phyloP scores from a whole-genome alignment of 129 eudicot genomes.

The Pittosporum tobira region DNA sequence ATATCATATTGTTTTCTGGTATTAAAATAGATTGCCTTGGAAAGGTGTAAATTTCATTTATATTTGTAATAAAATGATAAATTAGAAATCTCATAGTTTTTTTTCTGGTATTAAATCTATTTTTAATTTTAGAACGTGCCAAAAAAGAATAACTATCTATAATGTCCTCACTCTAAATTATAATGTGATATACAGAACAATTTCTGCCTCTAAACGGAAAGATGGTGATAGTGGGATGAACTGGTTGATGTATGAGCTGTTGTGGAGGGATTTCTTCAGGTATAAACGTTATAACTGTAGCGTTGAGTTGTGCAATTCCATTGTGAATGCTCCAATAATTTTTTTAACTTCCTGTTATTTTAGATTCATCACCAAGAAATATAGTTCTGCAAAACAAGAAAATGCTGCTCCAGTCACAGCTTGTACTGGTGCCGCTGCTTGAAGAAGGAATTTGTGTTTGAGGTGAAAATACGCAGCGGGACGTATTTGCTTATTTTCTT shows the following conservation, averaged over 20 bases:
- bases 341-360: neutral
- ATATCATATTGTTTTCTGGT: too few relatives aligned
- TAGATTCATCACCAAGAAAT: constrained; percentile 6
- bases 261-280: constrained; percentile 99
- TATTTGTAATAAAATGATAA: too few relatives aligned
- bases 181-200: constrained; percentile 43
- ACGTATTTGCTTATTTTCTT: neutral
- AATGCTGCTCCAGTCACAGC: constrained; percentile 74
- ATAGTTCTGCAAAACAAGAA: constrained; percentile 61
- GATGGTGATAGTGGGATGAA: constrained; percentile 62
- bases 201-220: constrained; percentile 53
- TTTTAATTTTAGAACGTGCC: too few relatives aligned
- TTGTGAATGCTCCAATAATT: neutral
- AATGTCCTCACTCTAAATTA: neutral
- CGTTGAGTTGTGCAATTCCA: neutral
- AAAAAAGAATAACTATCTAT: neutral
- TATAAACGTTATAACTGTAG: neutral
- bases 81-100: too few relatives aligned
- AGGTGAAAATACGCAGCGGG: neutral
- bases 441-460: constrained; percentile 13
- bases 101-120: too few relatives aligned
- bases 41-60: too few relatives aligned
- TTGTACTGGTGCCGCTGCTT: constrained; percentile 64
- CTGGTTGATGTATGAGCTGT: constrained; percentile 83
- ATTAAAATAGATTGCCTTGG: too few relatives aligned